Evolutionary conservation across 495 filamentous ascomycete species (phyloP), one percentile per base, ranked within the genome.

Genomic region (Aspergillus hancockii): DNA sequence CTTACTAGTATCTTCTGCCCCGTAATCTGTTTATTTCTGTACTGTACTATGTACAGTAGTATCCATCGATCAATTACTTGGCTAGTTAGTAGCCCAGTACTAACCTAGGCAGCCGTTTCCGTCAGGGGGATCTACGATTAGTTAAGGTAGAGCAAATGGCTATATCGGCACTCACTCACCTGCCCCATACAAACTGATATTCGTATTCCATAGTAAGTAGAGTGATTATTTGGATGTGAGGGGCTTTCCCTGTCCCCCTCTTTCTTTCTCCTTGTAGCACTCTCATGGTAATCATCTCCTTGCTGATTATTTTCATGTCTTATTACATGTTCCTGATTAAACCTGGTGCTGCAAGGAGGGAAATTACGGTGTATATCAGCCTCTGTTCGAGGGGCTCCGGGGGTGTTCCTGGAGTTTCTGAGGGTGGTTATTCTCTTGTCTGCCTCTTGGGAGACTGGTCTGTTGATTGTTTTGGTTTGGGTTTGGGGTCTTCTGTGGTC

Each of bases 81-180:
- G 25, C 7, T 28, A 7, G 25, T 28, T 28, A 28, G 25, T 28
- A 28, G 2, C 34, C 34, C 34, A 36, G 34, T 45, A 45, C 14
- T 45, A 45, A 45, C 41, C 9, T 10, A 45, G 41, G 41, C 41
- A 21, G 41, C 41, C 41, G 41, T 45, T 45, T 45, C 41, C 41
- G 43, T 47, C 43, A 47, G 43, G 43, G 43, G 43, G 43, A 47
- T 47, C 43, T 47, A 47, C 43, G 43, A 47, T 47, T 47, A 47
- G 43, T 23, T 41, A 41, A 36, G 25, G 38, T 18, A 41, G 38
- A 47, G 43, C 18, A 47, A 28, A 47, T 19, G 19, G 18, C 13
- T 47, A 47, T 47, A 47, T 47, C 19, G 43, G 43, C 21, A n/a
- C 21, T 23, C 43, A 16, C 12, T 22, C 43, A 10, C 43, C 43